Evolutionary conservation across 805 yeast genomes (phyloP), one percentile per base, ranked within the genome.

Genomic region (Metschnikowia baotianmanensis): DNA sequence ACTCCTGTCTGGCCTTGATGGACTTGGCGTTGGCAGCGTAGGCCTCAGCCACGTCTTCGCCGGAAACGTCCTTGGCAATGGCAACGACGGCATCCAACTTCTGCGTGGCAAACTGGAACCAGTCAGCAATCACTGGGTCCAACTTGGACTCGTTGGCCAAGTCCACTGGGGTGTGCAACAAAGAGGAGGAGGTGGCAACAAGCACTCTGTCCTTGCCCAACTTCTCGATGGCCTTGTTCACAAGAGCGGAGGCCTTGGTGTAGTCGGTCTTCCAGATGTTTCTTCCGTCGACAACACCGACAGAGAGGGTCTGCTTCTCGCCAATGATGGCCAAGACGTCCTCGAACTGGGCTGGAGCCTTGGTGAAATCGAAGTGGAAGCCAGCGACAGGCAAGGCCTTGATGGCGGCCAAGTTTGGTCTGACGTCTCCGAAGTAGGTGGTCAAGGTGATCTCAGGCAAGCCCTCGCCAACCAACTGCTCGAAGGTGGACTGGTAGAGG

Each of bases 231-330:
- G 96, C 97, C 70, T 80, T 77, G 66, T 83, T 75, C 59, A 88
- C 95, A 52, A 84, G 65, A 51, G 72, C 86, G 63, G 89, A 73
- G 55, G 99, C 95, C 73, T 82, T 81, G 62, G 93, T 68, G 63
- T 84, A 87, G 78, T 93, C 85, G 70, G 95, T 84, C 82, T 93
- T 93, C 99, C 99, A 93, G 74, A 93, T 88, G 83, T 93, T 93
- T 82, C 99, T 89, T 75, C 99, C 99, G 62, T 89, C 95, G 62
- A 93, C 90, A 59, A 93, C 80, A 87, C 99, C 99, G 54, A 85
- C 96, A 48, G 98, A 91, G 63, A 93, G 77, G 51, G 76, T 72
- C 77, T 93, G 96, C 53, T 80, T 72, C 51, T 73, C 78, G 53
- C 76, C 65, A 45, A 91, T 71, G 60, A 85, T 74, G 44, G 77